phyloP scores from a whole-genome alignment of 2,329 filamentous ascomycete species.

The Cercospora zeae-maydis region DNA sequence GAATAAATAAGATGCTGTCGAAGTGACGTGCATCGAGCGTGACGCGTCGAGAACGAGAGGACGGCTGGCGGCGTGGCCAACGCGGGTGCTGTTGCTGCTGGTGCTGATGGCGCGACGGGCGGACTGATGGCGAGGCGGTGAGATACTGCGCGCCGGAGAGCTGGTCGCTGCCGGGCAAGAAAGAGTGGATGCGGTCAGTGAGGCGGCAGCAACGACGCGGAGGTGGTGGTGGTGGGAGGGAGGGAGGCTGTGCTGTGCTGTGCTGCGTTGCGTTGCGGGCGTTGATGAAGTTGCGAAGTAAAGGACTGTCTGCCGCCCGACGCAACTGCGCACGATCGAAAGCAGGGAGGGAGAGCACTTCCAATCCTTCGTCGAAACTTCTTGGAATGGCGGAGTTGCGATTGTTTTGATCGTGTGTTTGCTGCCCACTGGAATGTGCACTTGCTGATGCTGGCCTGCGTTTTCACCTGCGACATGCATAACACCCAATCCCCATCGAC shows the following conservation, averaged over 20 bases:
- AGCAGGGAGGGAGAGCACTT: background rate
- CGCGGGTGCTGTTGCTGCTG: constrained; percentile 2
- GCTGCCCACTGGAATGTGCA: background rate
- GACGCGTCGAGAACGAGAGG: constrained; percentile 20
- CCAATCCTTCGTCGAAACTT: background rate
- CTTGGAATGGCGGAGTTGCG: constrained; percentile 6
- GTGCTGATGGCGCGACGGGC: constrained; percentile 2
- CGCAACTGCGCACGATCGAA: background rate
- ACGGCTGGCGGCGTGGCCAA: constrained; percentile 20
- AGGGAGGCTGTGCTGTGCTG: background rate
- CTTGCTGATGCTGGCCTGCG: background rate
- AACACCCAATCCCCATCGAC: background rate
- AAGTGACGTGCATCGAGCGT: constrained; percentile 10
- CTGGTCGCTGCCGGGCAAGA: background rate
- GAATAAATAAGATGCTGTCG: constrained; percentile 25
- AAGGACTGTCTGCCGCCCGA: background rate
- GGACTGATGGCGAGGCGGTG: background rate
- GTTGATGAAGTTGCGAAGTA: background rate
- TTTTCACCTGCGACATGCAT: background rate
- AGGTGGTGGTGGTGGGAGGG: background rate
- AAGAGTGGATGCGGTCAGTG: constrained; percentile 6
- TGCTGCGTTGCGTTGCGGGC: background rate
- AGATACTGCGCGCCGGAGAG: background rate
- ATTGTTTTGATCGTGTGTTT: constrained; percentile 3
- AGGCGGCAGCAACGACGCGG: background rate